Evolutionary conservation across 768 basidiomycete species (phyloP).

Genomic region (Botryobasidium botryosum): DNA sequence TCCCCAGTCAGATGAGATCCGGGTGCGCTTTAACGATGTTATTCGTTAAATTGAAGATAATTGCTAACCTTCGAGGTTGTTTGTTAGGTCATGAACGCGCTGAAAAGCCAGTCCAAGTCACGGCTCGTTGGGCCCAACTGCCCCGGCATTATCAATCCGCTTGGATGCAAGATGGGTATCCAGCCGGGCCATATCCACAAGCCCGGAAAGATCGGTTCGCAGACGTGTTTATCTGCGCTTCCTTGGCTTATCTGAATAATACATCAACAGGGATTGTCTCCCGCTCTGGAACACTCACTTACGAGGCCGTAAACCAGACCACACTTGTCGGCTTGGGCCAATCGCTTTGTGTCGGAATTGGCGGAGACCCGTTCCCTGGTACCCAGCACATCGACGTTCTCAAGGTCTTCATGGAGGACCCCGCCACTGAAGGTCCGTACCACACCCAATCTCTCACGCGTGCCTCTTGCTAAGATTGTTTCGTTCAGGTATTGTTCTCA

Average conservation of each 20-base stretch:
- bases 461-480: background rate
- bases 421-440: constrained; percentile 85
- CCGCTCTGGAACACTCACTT: constrained; percentile 89
- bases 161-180: constrained; percentile 99
- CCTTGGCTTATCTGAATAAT: background rate
- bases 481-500: constrained; percentile 72
- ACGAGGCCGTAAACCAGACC: constrained; percentile 97
- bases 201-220: constrained; percentile 83
- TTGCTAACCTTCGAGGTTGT: background rate
- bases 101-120: constrained; percentile 85
- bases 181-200: constrained; percentile 95
- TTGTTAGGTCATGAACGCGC: constrained; percentile 71
- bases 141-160: constrained; percentile 93
- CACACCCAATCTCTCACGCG: background rate
- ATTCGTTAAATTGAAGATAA: background rate
- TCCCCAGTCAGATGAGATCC: constrained; percentile 92
- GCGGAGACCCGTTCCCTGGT: constrained; percentile 93
- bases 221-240: background rate
- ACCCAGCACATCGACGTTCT: constrained; percentile 92
- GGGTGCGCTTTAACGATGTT: constrained; percentile 28
- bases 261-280: constrained; percentile 63
- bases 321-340: constrained; percentile 93
- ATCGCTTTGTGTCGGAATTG: constrained; percentile 91
- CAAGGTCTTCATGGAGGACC: constrained; percentile 91
- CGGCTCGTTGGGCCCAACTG: constrained; percentile 98